Evolutionary conservation across 2,329 filamentous ascomycete species (phyloP).

Genomic region (Ascocoryne sarcoides): DNA sequence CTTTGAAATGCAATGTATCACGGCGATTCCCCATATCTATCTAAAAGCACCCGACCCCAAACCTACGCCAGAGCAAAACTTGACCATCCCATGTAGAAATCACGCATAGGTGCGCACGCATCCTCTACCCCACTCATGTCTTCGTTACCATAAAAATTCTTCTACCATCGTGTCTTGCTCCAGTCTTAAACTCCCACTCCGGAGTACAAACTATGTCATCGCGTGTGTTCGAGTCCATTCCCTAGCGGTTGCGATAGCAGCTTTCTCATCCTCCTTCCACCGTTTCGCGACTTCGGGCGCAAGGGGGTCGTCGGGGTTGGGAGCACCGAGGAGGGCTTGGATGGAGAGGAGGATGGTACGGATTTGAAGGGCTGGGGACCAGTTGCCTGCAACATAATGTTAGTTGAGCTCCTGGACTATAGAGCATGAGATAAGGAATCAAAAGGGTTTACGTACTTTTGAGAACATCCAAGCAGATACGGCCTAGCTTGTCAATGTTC

Average conservation of each 20-base stretch:
- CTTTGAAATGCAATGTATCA: too few relatives aligned
- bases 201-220: slow-evolving; percentile 27
- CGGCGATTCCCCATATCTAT: too few relatives aligned
- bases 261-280: slow-evolving; percentile 94
- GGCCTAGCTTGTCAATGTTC: slow-evolving; percentile 94
- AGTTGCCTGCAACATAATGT: slow-evolving; percentile 62
- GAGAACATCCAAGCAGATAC: slow-evolving; percentile 93
- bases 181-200: too few relatives aligned
- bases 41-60: too few relatives aligned
- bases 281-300: slow-evolving; percentile 95
- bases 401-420: slow-evolving; percentile 6
- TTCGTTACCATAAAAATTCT: too few relatives aligned
- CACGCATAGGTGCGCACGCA: too few relatives aligned
- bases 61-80: too few relatives aligned
- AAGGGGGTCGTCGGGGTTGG: slow-evolving; percentile 96
- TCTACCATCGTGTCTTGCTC: too few relatives aligned
- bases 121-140: too few relatives aligned
- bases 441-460: slow-evolving; percentile 61
- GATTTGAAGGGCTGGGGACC: slow-evolving; percentile 96
- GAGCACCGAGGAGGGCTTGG: slow-evolving; percentile 88
- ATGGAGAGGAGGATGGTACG: slow-evolving; percentile 98
- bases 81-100: too few relatives aligned
- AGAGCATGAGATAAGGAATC: not conserved
- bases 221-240: slow-evolving; percentile 66
- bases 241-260: slow-evolving; percentile 82